These are phyloP conservation scores for Lasiosphaeria ovina DNA, from an alignment of 495 filamentous ascomycete genomes.

Conservation along the genomic window DNA sequence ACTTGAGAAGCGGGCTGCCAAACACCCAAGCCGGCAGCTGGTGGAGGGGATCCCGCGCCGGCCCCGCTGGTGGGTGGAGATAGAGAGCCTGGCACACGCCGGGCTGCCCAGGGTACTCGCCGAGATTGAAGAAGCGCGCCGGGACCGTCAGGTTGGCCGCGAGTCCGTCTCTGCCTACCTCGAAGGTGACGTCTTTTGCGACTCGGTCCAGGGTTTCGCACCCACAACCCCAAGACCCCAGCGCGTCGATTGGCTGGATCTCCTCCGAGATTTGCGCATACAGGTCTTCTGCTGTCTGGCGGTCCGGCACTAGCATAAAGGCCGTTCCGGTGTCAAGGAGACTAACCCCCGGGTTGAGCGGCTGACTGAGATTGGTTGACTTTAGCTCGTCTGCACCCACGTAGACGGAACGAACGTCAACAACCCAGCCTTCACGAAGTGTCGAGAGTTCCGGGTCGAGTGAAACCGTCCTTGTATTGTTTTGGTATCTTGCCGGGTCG, in stretches of 20 bases:
- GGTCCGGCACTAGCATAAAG: slow-evolving; percentile 25
- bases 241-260: slow-evolving; percentile 22
- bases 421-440: slow-evolving; percentile 13
- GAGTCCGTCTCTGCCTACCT: slow-evolving; percentile 14
- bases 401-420: slow-evolving; percentile 15
- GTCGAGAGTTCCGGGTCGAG: slow-evolving; percentile 17
- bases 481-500: slow-evolving; percentile 26
- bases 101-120: slow-evolving; percentile 20
- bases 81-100: slow-evolving; percentile 28
- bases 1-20: slow-evolving; percentile 21
- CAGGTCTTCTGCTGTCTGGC: slow-evolving; percentile 18
- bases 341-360: slow-evolving; percentile 7
- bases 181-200: slow-evolving; percentile 18
- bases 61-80: slow-evolving; percentile 7
- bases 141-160: slow-evolving; percentile 19
- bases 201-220: slow-evolving; percentile 18
- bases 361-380: slow-evolving; percentile 10
- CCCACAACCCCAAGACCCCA: slow-evolving; percentile 24
- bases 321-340: slow-evolving; percentile 26
- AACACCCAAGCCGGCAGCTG: slow-evolving; percentile 23
- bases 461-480: slow-evolving; percentile 18
- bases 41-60: slow-evolving; percentile 18
- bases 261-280: slow-evolving; percentile 22
- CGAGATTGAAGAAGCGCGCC: slow-evolving; percentile 23
- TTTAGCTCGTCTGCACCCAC: slow-evolving; percentile 8